phyloP scores from a whole-genome alignment of 352 stramenopile genomes.

The Phytopythium helicoides region DNA sequence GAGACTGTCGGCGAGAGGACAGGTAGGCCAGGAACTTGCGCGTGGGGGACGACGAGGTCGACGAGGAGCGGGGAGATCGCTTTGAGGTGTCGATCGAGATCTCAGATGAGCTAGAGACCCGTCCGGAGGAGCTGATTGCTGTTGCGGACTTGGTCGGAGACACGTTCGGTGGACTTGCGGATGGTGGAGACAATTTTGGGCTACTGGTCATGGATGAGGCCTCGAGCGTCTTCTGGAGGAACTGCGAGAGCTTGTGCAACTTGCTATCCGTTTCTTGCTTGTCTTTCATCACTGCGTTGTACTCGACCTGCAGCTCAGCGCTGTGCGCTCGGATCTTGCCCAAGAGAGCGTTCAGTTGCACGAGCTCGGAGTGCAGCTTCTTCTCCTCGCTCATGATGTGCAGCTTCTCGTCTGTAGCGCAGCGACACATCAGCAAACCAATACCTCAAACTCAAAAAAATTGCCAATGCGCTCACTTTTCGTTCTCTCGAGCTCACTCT shows the following conservation, averaged over 20 bases:
- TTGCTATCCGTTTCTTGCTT: conserved; percentile 59
- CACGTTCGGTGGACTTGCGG: conserved; percentile 4
- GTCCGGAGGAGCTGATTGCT: background rate
- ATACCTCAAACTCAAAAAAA: background rate
- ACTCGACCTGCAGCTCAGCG: conserved; percentile 50
- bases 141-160: conserved; percentile 3
- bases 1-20: background rate
- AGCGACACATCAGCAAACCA: background rate
- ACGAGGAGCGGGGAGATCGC: background rate
- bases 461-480: conserved; percentile 21
- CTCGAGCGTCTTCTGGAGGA: conserved; percentile 43
- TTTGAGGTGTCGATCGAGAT: background rate
- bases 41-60: conserved; percentile 1
- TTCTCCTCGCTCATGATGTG: conserved; percentile 49
- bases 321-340: conserved; percentile 27
- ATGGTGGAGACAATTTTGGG: conserved; percentile 11
- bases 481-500: conserved; percentile 47
- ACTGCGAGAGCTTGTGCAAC: conserved; percentile 48
- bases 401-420: conserved; percentile 41
- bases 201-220: conserved; percentile 5
- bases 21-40: conserved; percentile 5
- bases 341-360: conserved; percentile 36
- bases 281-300: conserved; percentile 32
- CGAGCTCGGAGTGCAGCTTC: conserved; percentile 48
- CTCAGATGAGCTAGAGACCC: background rate